Base-by-base conservation (phyloP, 306 rosid genomes). In the Echinosophora koreensis region DNA sequence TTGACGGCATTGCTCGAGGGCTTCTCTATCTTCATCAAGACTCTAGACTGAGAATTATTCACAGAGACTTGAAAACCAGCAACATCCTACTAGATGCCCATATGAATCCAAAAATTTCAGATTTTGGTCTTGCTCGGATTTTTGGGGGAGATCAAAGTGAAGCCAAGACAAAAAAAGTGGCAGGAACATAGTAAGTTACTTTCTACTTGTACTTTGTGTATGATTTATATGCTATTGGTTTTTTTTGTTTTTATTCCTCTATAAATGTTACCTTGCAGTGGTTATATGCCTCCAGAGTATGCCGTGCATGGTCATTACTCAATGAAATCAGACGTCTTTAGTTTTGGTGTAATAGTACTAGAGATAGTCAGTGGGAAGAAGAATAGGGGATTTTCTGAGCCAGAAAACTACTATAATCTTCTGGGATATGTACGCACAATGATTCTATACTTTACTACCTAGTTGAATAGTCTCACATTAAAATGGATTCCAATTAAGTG, bases 281-380 rank as follows among this genome's bases (percentile, higher is more conserved):
- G 85, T 37, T 82, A 82, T 59, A 82, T 82, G 81, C 57, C 85
- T 42, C 81, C 85, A 3, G 85, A 82, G 55, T 76, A 82, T 63
- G 85, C 47, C 1, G 59, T 57, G 30, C 69, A 58, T 69, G 81
- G 81, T 2, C 57, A 18, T 41, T 82, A 62, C 44, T 82, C 85
- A 0, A 7, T 54, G 0, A 82, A 82, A 76, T 76, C 81, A 3
- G 81, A 82, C 55, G 78, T 82, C 0, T 82, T 82, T 35, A 57
- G 81, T 39, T 82, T 69, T 42, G 81, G 85, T 2, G 85, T 76
- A 2, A 75, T 81, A 15, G 68, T 81, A 14, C 27, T 81, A 15
- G 85, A 81, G 73, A 51, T 81, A 51, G 28, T 82, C 1, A 69
- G 81, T 52, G 78, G 85, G 4, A 54, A 56, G 13, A 82, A 77